Evolutionary conservation across 305 asterid species (phyloP).

Genomic region (Stenogyne calaminthoides): DNA sequence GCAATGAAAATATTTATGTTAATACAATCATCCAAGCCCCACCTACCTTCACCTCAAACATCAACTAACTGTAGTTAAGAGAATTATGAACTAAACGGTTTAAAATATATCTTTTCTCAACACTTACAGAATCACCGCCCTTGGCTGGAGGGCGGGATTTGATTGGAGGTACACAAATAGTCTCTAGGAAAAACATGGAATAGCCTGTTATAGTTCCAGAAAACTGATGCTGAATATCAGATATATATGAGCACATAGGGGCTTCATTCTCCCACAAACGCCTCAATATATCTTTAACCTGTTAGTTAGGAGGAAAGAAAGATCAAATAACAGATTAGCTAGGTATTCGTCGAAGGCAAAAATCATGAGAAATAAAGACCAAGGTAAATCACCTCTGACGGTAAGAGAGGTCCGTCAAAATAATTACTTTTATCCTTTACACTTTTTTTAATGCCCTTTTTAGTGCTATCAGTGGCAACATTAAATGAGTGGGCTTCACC

Average conservation of each 20-base stretch:
- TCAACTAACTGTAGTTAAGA: conserved; percentile 1
- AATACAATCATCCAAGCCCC: conserved; percentile 1
- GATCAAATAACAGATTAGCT: conserved; percentile 16
- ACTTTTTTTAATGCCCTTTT: conserved; percentile 32
- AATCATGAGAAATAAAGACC: conserved; percentile 18
- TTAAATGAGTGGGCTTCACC: conserved; percentile 50
- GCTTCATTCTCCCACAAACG: conserved; percentile 89
- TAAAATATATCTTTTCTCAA: background rate
- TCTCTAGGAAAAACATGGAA: conserved; percentile 76
- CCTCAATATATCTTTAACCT: conserved; percentile 72
- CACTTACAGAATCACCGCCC: conserved; percentile 87
- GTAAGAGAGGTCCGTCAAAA: conserved; percentile 68
- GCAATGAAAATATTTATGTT: conserved; percentile 2
- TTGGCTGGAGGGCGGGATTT: conserved; percentile 88
- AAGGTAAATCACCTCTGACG: conserved; percentile 64
- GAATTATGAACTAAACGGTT: background rate
- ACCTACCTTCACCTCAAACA: conserved; percentile 15
- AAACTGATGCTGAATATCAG: conserved; percentile 67
- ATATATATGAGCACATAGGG: conserved; percentile 65
- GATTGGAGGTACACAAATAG: conserved; percentile 77
- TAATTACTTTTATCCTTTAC: conserved; percentile 32
- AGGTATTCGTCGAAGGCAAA: conserved; percentile 1
- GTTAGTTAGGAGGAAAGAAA: conserved; percentile 36
- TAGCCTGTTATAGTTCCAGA: conserved; percentile 47
- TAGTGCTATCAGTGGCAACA: conserved; percentile 39